Evolutionary conservation across 768 basidiomycete species (phyloP), one percentile per base, ranked within the genome.

Genomic region (Hemileccinum rubropunctum): DNA sequence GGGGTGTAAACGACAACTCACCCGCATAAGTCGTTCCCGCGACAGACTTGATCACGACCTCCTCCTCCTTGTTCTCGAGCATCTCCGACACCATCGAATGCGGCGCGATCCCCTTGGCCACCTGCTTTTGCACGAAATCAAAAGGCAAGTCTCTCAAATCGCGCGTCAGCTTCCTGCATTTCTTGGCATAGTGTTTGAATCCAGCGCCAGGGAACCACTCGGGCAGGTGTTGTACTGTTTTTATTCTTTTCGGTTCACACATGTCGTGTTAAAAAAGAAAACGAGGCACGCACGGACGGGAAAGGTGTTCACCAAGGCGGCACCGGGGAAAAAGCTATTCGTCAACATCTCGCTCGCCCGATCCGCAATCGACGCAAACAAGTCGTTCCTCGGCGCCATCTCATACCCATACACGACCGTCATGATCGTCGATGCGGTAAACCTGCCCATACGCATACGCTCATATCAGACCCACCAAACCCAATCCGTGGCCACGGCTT

Each of bases 351-450:
- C 57, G 27, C 61, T 65, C n/a, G 67, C 69, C 1, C 55, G 50
- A 18, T 71, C 67, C 11, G 57, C 67, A 1, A 68, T 53, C n/a
- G 50, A 47, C 21, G 72, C 66, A 35, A 69, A 67, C 23, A 46
- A 45, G 51, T 73, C 66, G 21, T 71, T 54, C 6, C 52, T 48
- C 18, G 63, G 66, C 4, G 56, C 51, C 41, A 71, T 62, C 37
- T 72, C 62, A 34, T 71, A 68, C 11, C 69, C 72, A 39, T 73
- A 72, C 15, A 67, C 59, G 21, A 63, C 54, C 9, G 50, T 47
- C 65, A 70, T 66, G 23, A 68, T 67, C n/a, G 64, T 63, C 21
- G 64, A 63, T 15, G 65, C 61, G 1, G 62, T 58, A 32, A 65
- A 56, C 35, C 69, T 70, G 32, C 26, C 17, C 9, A 6, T 14